Evolutionary conservation across 2,329 filamentous ascomycete species (phyloP).

Genomic region (Davidsoniella australis): DNA sequence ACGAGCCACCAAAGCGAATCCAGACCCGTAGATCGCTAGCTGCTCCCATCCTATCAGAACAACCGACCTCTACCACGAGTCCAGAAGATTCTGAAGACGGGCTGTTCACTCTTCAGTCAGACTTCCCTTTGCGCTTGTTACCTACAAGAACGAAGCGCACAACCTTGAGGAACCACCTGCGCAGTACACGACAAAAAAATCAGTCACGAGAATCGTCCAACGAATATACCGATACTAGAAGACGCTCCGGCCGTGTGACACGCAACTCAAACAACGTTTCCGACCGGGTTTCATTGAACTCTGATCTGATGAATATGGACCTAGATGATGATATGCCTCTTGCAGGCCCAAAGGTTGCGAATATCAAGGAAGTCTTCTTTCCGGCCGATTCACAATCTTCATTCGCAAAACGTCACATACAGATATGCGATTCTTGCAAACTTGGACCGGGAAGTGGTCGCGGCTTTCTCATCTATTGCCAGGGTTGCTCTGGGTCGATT

Average conservation of each 20-base stretch:
- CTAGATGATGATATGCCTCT: constrained; percentile 28
- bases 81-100: too few relatives aligned
- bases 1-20: too few relatives aligned
- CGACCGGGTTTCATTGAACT: too few relatives aligned
- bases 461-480: constrained; percentile 66
- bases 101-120: too few relatives aligned
- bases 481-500: constrained; percentile 73
- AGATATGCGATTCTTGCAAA: constrained; percentile 56
- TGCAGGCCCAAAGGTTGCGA: constrained; percentile 35
- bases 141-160: too few relatives aligned
- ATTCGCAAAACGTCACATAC: constrained; percentile 55
- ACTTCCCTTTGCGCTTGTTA: too few relatives aligned
- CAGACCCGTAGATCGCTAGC: too few relatives aligned
- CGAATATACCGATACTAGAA: constrained; percentile 32
- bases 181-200: constrained; percentile 12
- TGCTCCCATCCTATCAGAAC: too few relatives aligned
- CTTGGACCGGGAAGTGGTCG: constrained; percentile 36
- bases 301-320: constrained; percentile 14
- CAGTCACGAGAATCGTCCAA: constrained; percentile 23
- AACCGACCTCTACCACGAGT: too few relatives aligned
- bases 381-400: constrained; percentile 29
- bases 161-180: background rate
- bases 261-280: constrained; percentile 15
- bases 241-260: constrained; percentile 27
- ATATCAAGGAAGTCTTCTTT: constrained; percentile 59